Conservation (phyloP, 768 basidiomycete genomes). For the Leccinum broughii region DNA sequence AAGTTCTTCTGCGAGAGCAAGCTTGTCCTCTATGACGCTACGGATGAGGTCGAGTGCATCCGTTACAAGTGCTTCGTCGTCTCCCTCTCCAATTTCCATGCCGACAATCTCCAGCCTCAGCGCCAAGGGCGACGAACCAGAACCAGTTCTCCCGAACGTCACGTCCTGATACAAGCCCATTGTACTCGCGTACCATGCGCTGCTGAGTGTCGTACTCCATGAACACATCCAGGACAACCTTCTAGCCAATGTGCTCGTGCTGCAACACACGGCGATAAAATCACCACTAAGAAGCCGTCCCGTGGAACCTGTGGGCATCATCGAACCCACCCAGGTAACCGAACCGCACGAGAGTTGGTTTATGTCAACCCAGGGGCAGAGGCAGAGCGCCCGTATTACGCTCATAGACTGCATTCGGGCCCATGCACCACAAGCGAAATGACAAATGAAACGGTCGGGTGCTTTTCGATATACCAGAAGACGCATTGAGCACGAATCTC, state of each 20-base stretch:
- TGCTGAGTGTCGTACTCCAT: constrained; percentile 69
- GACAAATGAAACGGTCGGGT: constrained; percentile 75
- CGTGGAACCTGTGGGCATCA: constrained; percentile 61
- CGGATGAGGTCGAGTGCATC: constrained; percentile 79
- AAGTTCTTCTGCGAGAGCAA: constrained; percentile 60
- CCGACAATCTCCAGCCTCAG: constrained; percentile 69
- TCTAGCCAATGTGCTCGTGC: constrained; percentile 84
- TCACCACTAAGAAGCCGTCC: constrained; percentile 76
- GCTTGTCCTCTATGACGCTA: constrained; percentile 71
- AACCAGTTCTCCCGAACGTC: constrained; percentile 50
- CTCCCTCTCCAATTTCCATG: constrained; percentile 61
- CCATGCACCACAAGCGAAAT: constrained; percentile 63
- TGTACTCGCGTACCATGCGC: constrained; percentile 40
- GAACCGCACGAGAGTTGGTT: constrained; percentile 63
- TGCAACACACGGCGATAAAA: constrained; percentile 70
- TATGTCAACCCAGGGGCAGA: constrained; percentile 56
- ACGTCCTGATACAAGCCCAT: constrained; percentile 48
- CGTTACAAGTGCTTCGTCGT: constrained; percentile 65
- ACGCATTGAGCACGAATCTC: constrained; percentile 66
- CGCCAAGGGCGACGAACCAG: constrained; percentile 38
- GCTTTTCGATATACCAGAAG: constrained; percentile 70
- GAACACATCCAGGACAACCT: constrained; percentile 76
- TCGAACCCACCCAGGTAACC: constrained; percentile 71
- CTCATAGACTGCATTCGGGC: constrained; percentile 73
- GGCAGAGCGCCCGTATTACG: constrained; percentile 53